Evolutionary conservation across 305 asterid genomes (phyloP), one percentile per base, ranked within the genome.

Genomic region (Solanum chacoense): DNA sequence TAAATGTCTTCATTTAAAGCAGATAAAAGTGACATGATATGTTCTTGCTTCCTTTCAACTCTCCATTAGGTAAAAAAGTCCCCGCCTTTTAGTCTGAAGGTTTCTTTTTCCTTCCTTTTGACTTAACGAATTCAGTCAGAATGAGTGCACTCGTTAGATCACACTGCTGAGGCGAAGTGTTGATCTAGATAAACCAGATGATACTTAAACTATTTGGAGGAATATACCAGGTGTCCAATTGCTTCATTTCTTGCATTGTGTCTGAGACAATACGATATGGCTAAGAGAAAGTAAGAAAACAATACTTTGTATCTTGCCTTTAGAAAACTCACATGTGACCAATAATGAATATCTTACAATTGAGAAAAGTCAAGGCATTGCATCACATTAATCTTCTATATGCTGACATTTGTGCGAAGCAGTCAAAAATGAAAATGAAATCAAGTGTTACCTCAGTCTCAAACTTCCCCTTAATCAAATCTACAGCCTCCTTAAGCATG

Each of bases 401-500:
- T 20, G 71, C 32, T 11, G 32, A 55, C 42, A 84, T 0, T 84
- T 84, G 36, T 84, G 42, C 35, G 45, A 59, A 84, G 73, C 87
- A 84, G 87, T 84, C 0, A n/a, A 36, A 73, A 24, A 18, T 26
- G 73, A 35, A 89, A 71, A 63, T 42, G 18, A 45, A 72, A 87
- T 31, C 40, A 37, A 34, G 38, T 45, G 69, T 40, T 91, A 95
- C 99, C 99, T 97, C 99, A 5, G 99, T 97, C 93, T 96, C 99
- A 89, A 95, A 96, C 88, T 90, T 94, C 86, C 99, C 96, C 67
- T 90, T 86, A 35, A 97, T 95, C 91, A 97, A 89, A 84, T 91
- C 90, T 76, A 97, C 97, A 4, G 99, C 99, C 84, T 96, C 94
- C 93, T 91, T 91, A 85, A 97, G 99, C 99, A 96, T 95, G 91